Base-by-base conservation (phyloP, 1,139 yeast species). In the Geotrichum europaeum region DNA sequence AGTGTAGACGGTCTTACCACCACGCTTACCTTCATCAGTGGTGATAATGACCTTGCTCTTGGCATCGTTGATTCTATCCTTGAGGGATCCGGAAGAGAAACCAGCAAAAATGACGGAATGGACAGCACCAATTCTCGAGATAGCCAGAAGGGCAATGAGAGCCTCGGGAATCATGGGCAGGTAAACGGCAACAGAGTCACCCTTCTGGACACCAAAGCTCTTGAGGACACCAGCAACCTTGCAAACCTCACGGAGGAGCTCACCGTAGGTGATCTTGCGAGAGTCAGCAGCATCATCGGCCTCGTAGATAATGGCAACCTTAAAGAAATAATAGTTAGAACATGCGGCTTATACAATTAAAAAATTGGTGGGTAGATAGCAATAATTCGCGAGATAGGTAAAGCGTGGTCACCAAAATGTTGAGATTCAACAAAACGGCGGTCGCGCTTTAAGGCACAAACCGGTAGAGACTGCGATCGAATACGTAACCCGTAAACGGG, bases 111-210 rank as follows among this genome's bases (percentile, higher is more conserved):
- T 87, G 58, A 94, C 98, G 13, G 98, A 89, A 78, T 94, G 99
- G 68, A 91, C 81, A 57, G 99, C 99, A 76, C 99, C 99, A 66
- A 94, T 78, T 78, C 99, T 87, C 56, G 89, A 92, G 70, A 91
- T 89, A 59, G 99, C 97, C 72, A 94, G 81, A 89, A 94, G 86
- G 65, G 99, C 92, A 67, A 94, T 82, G 63, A 94, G 84, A 58
- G 98, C 97, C 76, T 91, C 96, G 60, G 97, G 90, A 65, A 90
- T 91, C 98, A 94, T 94, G 72, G 99, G 99, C 78, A 94, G 79
- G 78, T 94, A 94, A 67, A 94, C 87, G 64, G 97, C 98, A 63
- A 94, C 98, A 52, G 96, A 89, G 74, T 94, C 99, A 73, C 99
- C 98, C 76, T 89, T 89, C 68, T 79, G 76, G 70, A 94, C 86